Base-by-base conservation (phyloP, 768 basidiomycete genomes). In the Amanita pseudoporphyria region DNA sequence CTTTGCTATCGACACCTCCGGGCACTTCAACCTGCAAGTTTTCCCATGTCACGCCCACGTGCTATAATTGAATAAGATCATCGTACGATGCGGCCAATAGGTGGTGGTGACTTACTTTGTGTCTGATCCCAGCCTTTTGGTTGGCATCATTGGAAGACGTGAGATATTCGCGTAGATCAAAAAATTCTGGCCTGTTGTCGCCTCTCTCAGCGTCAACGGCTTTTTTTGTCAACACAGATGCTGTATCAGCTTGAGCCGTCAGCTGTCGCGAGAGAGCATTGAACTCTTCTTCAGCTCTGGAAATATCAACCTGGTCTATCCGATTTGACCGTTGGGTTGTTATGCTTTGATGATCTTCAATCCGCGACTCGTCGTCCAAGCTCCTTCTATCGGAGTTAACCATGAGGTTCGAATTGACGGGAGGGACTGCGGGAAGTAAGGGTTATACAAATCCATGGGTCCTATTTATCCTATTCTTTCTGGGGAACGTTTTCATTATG, bases 1-100 rank as follows among this genome's bases (percentile, higher is more conserved):
- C 84, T 69, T 84, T 86, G 60, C 67, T 70, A 60, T 76, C 70
- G 9, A 65, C 57, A 10, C 74, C 76, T 16, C 82, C 84, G 3
- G 71, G 51, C 28, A 79, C 82, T 5, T 77, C 68, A 28, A 87
- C 85, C 51, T 78, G 68, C 1, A 88, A 66, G 55, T 81, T 71
- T 45, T 84, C 74, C 86, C 86, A 88, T 21, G 78, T 77, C 19
- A 88, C 79, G 28, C 84, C 84, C 6, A 87, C 82, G 52, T 83
- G 80, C 72, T 76, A 19, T 30, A 32, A 31, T 39, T 12, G 10
- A 35, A 30, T 35, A 10, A 10, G 5, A 49, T 41, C 44, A 14
- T 30, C 12, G 19, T 28, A 22, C 10, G 24, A 31, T 22, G 22
- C 1, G 53, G 43, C 19, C 37, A 41, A 35, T 13, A 46, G 51